Evolutionary conservation across 208 protist species (phyloP).

Genomic region (Chromosphaera perkinsii): DNA sequence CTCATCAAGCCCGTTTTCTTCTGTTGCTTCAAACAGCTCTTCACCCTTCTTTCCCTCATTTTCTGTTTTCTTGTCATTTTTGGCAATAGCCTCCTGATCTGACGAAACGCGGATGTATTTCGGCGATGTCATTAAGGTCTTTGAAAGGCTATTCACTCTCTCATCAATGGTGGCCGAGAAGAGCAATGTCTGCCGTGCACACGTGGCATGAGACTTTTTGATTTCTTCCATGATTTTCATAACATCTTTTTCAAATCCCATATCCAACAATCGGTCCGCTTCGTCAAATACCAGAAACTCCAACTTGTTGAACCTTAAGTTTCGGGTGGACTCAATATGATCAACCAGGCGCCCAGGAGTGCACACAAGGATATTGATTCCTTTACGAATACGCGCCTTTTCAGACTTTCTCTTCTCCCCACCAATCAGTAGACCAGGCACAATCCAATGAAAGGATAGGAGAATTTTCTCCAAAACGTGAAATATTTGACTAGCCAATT

Average conservation of each 20-base stretch:
- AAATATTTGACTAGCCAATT: slow-evolving; percentile 32
- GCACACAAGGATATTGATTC: slow-evolving; percentile 25
- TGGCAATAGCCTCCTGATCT: too few species aligned
- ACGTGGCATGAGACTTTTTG: too few species aligned
- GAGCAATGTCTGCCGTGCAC: too few species aligned
- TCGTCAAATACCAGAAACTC: slow-evolving; percentile 72
- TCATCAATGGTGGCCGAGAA: too few species aligned
- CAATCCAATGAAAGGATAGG: slow-evolving; percentile 10
- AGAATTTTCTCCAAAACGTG: slow-evolving; percentile 19
- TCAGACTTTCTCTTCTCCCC: slow-evolving; percentile 40
- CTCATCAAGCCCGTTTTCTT: too few species aligned
- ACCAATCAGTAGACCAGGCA: slow-evolving; percentile 38
- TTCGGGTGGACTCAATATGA: slow-evolving; percentile 27
- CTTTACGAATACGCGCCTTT: slow-evolving; percentile 27
- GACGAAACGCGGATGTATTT: too few species aligned
- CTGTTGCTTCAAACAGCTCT: too few species aligned
- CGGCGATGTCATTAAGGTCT: too few species aligned
- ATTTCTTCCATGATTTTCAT: too few species aligned
- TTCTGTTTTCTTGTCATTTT: too few species aligned
- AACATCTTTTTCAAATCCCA: slow-evolving; percentile 76
- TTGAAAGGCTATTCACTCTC: too few species aligned
- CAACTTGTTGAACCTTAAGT: slow-evolving; percentile 27
- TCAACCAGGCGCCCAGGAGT: slow-evolving; percentile 41
- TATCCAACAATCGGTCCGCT: slow-evolving; percentile 70
- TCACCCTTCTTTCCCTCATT: too few species aligned